These are phyloP conservation scores for Pseudocercospora vitis DNA, from an alignment of 2,329 filamentous ascomycete species.

Conservation along the genomic window DNA sequence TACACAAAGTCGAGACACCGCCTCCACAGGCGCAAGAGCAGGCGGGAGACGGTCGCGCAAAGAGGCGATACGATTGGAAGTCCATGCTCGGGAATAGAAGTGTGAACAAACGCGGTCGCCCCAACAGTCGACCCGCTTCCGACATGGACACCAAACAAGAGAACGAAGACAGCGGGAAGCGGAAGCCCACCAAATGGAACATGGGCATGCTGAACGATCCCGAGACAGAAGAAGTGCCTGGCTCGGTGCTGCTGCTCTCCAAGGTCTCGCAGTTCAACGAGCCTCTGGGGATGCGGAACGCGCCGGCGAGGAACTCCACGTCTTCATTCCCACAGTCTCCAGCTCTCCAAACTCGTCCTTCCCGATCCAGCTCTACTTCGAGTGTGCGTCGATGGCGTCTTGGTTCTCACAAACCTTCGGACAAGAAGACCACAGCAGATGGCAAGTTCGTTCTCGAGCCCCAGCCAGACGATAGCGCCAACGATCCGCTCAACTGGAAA, in stretches of 20 bases:
- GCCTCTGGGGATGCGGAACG: slow-evolving; percentile 60
- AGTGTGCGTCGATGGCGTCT: slow-evolving; percentile 18
- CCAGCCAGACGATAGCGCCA: slow-evolving; percentile 84
- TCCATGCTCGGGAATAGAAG: slow-evolving; percentile 22
- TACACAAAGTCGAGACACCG: neutral
- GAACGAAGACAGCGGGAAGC: slow-evolving; percentile 15
- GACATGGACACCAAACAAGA: slow-evolving; percentile 20
- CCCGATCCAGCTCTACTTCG: slow-evolving; percentile 21
- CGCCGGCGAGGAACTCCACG: slow-evolving; percentile 60
- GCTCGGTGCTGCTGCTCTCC: slow-evolving; percentile 62
- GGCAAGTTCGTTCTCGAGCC: slow-evolving; percentile 85
- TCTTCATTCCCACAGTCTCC: slow-evolving; percentile 46
- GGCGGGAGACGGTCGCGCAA: slow-evolving; percentile 18
- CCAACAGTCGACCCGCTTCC: slow-evolving; percentile 16
- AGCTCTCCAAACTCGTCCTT: no score
- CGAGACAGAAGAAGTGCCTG: slow-evolving; percentile 80
- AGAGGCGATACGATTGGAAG: slow-evolving; percentile 29
- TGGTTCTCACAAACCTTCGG: slow-evolving; percentile 24
- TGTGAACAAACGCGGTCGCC: slow-evolving; percentile 5
- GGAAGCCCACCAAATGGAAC: slow-evolving; percentile 48
- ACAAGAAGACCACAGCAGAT: slow-evolving; percentile 75
- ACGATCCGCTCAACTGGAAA: slow-evolving; percentile 93
- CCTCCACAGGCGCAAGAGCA: slow-evolving; percentile 3
- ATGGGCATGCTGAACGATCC: slow-evolving; percentile 82
- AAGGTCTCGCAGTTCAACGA: slow-evolving; percentile 59